Base-by-base conservation (phyloP, 2,329 filamentous ascomycete species). In the Fusarium incarnatum region DNA sequence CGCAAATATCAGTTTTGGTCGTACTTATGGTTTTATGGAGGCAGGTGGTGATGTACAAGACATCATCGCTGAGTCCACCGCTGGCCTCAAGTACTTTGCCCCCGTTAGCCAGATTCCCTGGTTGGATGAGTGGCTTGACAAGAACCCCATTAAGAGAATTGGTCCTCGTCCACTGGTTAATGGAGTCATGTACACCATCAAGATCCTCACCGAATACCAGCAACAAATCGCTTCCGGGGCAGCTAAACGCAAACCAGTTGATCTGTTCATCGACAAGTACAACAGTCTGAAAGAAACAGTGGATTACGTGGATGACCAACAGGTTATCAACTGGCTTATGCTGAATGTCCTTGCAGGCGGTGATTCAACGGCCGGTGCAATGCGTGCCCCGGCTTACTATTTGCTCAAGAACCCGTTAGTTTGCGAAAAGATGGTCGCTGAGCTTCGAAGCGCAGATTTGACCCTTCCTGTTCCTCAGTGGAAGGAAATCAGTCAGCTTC, bases 101-200 rank as follows among this genome's bases (percentile, higher is more conserved):
- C 56, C 67, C 0, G 60, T 73, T 2, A 73, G 71, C 10, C 71
- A 73, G 28, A 61, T 73, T 3, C 71, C 71, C 6, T 73, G 71
- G 71, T 37, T 74, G 2, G 71, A 74, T 9, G 56, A 64, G 30
- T 74, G 71, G 69, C 6, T 74, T 2, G 72, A 73, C 37, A 73
- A 73, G 40, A 73, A 73, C 11, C 71, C 71, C 2, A 27, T 74
- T 2, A 62, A 46, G 40, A 42, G 60, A 1, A 48, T 73, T 3
- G 60, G 62, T 0, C 63, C 64, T 1, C 69, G 68, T 0, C 71
- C 46, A 22, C 63, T 48, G 2, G 71, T 61, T 6, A 66, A 64
- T 5, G 70, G 59, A 1, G 48, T 53, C 1, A 30, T 71, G 2
- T 71, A 71, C 28, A 71, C 68, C 2, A 18, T 71, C 56, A 71